These are phyloP conservation scores for Darksidea phi DNA, from an alignment of 495 filamentous ascomycete species.

Conservation along the genomic window DNA sequence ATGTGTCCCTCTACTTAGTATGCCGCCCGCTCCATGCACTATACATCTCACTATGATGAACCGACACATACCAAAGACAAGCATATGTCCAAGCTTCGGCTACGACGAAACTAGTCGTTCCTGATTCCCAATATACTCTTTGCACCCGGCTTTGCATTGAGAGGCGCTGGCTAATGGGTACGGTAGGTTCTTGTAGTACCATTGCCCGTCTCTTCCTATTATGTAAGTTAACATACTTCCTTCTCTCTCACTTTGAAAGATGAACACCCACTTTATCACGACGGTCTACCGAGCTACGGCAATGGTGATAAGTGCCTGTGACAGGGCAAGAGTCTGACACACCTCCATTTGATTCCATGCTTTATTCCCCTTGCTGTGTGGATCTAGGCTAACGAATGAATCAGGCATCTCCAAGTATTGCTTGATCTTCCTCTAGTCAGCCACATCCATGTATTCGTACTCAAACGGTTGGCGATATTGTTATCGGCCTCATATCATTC, in stretches of 20 bases:
- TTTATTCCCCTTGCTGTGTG: background rate
- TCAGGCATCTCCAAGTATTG: background rate
- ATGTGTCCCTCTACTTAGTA: constrained; percentile 57
- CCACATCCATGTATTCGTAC: no score
- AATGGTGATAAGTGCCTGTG: constrained; percentile 90
- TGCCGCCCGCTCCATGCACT: background rate
- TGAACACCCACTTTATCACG: constrained; percentile 83
- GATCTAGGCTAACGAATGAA: background rate
- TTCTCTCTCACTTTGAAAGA: constrained; percentile 44
- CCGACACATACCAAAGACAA: constrained; percentile 67
- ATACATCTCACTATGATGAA: constrained; percentile 57
- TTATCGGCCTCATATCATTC: no score
- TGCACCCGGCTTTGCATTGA: background rate
- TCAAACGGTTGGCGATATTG: no score
- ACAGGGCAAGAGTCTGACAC: constrained; percentile 61
- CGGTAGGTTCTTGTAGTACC: background rate
- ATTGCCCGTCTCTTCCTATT: background rate
- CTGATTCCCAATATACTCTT: constrained; percentile 20
- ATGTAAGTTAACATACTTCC: constrained; percentile 4
- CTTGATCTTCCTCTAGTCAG: no score
- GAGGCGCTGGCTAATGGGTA: constrained; percentile 22
- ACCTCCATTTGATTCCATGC: background rate
- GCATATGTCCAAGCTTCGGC: constrained; percentile 81
- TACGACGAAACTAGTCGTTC: constrained; percentile 58
- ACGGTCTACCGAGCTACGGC: constrained; percentile 94